Base-by-base conservation (phyloP, 768 basidiomycete genomes). In the Serpula lacrymans region DNA sequence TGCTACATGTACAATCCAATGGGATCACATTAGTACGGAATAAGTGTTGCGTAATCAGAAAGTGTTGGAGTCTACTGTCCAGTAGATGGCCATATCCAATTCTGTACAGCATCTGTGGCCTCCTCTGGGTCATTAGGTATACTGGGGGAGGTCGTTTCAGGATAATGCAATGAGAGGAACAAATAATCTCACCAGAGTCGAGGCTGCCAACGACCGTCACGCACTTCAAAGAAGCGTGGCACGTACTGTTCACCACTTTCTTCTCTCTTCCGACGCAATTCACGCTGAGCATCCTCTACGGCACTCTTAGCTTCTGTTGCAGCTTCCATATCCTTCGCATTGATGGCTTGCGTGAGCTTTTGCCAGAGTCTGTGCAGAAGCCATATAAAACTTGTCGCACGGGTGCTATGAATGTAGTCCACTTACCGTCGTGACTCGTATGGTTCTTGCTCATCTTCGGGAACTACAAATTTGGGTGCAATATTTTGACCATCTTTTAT, bases 281-380 rank as follows among this genome's bases (percentile, higher is more conserved):
- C 92, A 34, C 96, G 74, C 65, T 98, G 94, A 18, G 81, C 81
- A 48, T 95, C 92, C 67, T 99, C 96, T 1, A 99, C 88, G 10
- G 74, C 73, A 2, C 79, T 78, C 72, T 99, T 99, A 34, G 91
- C 89, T 20, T 77, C 77, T 4, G 93, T 96, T 17, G 96, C 96
- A 9, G 79, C 83, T 51, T 94, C 90, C 91, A 98, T 95, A 60
- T 99, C 92, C 55, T 85, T 89, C 23, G 70, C 71, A 22, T 73
- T 59, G 62, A 99, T 97, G 14, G 95, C 96, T 13, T 72, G 67
- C 18, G 96, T 98, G 30, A 99, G 67, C 33, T 80, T 72, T 27
- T 69, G 55, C 96, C 96, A 99, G 39, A 97, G 64, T 51, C 87
- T 84, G 50, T 10, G 41, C 28, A 28, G 38, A 38, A 14, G 12